A percentile compares a stretch with the other conserved stretches of the same genome.
These are phyloP conservation scores for Mortierella sp. DNA, from an alignment of 371 early-diverging fungal genomes.

Conservation along the genomic window DNA sequence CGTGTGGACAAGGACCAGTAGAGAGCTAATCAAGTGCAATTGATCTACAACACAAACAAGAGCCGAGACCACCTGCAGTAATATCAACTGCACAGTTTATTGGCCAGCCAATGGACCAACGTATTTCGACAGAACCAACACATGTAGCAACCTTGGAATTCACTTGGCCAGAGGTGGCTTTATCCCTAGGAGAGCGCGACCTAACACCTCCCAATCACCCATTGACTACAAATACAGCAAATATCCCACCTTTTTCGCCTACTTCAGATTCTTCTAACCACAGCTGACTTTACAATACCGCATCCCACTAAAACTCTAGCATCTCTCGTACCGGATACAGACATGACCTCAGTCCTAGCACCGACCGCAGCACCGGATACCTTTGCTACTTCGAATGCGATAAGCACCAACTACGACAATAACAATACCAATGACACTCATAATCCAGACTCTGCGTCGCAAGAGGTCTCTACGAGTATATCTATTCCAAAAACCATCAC, in stretches of 20 bases:
- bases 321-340: not conserved
- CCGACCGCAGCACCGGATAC: constrained; percentile 4
- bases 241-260: not conserved
- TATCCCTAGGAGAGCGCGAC: constrained; percentile 4
- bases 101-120: constrained; percentile 14
- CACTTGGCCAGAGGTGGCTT: not conserved
- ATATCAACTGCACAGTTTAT: not conserved
- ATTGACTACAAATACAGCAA: constrained; percentile 24
- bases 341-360: constrained; percentile 7
- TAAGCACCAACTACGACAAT: not conserved
- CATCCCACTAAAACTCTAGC: not conserved
- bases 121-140: constrained; percentile 11
- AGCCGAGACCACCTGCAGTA: constrained; percentile 6
- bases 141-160: constrained; percentile 19
- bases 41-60: constrained; percentile 20
- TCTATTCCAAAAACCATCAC: constrained; percentile 38
- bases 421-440: constrained; percentile 3
- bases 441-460: not conserved
- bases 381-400: not conserved
- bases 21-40: not conserved
- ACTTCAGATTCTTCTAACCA: not conserved
- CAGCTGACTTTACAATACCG: not conserved
- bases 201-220: constrained; percentile 9
- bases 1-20: not conserved
- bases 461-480: constrained; percentile 7